Evolutionary conservation across 73 alveolate species (phyloP), one percentile per base, ranked within the genome.

Genomic region (Breviolum minutum): DNA sequence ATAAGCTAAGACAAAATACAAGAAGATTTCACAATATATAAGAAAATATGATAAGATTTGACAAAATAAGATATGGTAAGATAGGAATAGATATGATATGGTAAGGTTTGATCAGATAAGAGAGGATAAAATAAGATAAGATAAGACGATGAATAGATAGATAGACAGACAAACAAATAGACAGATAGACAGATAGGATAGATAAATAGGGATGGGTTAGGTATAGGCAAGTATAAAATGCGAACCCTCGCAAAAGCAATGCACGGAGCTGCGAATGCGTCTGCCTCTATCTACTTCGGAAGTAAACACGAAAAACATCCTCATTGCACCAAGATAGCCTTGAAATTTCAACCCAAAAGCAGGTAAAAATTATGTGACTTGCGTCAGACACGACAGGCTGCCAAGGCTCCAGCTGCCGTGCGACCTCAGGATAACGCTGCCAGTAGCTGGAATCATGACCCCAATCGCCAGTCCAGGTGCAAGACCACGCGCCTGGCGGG

Each of bases 381-480:
- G 54, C 3, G 0, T 40, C 54, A 40, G 54, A 40, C 3, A 2
- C 54, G 54, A 40, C 13, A 10, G 40, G 84, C 62, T 17, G 63
- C 95, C 63, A 63, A n/a, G 95, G 40, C 54, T 6, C 95, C 40
- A 88, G 70, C 66, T 68, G 95, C 69, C n/a, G 11, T 4, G 76
- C 80, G 81, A 63, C 98, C 80, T 92, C 87, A 1, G 98, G 98
- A 80, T 74, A 66, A 19, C 89, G 71, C 80, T 29, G 90, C 98
- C 98, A 92, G 81, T 22, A 64, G 26, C 6, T 9, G 8, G 98
- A 92, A 66, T 92, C 90, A 26, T 92, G 91, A 48, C 98, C 98
- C 98, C 98, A 92, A 66, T 92, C 90, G 11, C 98, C 98, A 26
- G 74, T 64, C 98, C 98, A 92, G 54, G 98, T 92, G 68, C 90